These are phyloP conservation scores for Colletotrichum shisoi DNA, from an alignment of 2,329 filamentous ascomycete species.

Conservation along the genomic window DNA sequence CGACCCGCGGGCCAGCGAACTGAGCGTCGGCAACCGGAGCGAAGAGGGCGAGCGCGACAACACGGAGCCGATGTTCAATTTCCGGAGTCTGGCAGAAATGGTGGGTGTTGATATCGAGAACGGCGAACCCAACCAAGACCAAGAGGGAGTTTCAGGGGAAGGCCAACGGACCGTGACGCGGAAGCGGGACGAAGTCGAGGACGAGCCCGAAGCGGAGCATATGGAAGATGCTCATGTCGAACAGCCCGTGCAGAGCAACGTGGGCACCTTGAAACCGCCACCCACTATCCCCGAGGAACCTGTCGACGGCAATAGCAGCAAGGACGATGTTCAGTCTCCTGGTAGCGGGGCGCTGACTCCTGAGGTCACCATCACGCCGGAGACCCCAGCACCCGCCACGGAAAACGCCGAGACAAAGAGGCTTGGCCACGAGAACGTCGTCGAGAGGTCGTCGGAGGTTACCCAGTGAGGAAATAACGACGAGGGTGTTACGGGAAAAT, in stretches of 20 bases:
- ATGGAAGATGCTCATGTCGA: slow-evolving; percentile 45
- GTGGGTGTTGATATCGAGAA: slow-evolving; percentile 72
- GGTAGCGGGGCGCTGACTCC: slow-evolving; percentile 48
- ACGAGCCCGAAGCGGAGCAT: slow-evolving; percentile 47
- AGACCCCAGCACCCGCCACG: slow-evolving; percentile 54
- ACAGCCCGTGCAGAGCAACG: slow-evolving; percentile 39
- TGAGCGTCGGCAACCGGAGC: slow-evolving; percentile 59
- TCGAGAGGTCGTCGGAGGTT: slow-evolving; percentile 48
- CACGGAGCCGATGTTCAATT: slow-evolving; percentile 88
- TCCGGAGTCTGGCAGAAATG: slow-evolving; percentile 84
- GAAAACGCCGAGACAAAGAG: slow-evolving; percentile 54
- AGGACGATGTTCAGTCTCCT: slow-evolving; percentile 20
- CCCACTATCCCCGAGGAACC: slow-evolving; percentile 43
- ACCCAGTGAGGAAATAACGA: slow-evolving; percentile 45
- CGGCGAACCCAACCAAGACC: slow-evolving; percentile 50
- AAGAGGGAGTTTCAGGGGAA: slow-evolving; percentile 44
- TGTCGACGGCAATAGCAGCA: slow-evolving; percentile 41
- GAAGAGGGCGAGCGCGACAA: slow-evolving; percentile 61
- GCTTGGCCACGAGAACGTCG: slow-evolving; percentile 52
- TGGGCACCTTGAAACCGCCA: slow-evolving; percentile 29
- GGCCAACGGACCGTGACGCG: slow-evolving; percentile 36
- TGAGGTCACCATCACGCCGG: slow-evolving; percentile 59
- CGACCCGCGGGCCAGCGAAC: slow-evolving; percentile 62
- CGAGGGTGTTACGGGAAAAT: background rate
- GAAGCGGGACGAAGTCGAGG: slow-evolving; percentile 50